These are phyloP conservation scores for Theobroma cacao DNA, from an alignment of 345 rosid genomes.

Conservation along the genomic window DNA sequence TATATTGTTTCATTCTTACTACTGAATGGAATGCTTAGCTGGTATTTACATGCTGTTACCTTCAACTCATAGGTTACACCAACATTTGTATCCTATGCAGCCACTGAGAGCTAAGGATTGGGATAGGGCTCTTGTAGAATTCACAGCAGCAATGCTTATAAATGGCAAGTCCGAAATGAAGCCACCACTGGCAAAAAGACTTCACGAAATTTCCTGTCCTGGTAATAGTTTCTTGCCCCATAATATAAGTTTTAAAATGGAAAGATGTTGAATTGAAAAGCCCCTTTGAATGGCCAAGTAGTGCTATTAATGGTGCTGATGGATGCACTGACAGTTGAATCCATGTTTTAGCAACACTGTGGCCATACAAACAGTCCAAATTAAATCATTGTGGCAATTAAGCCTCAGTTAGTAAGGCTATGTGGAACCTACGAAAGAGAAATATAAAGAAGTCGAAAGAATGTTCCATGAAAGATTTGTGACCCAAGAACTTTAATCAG, in stretches of 20 bases:
- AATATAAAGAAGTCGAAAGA: background rate
- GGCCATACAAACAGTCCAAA: background rate
- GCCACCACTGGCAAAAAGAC: conserved; percentile 41
- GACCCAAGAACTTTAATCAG: background rate
- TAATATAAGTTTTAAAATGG: background rate
- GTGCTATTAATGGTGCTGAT: background rate
- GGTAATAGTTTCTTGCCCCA: conserved; percentile 27
- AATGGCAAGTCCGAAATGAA: conserved; percentile 26
- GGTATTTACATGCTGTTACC: background rate
- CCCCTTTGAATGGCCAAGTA: background rate
- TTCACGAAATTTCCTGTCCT: conserved; percentile 58
- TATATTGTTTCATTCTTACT: background rate
- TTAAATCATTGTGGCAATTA: background rate
- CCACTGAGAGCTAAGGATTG: conserved; percentile 55
- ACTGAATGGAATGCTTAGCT: background rate
- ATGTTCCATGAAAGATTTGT: background rate
- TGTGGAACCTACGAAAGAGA: background rate
- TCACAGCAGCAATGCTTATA: conserved; percentile 50
- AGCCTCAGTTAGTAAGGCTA: background rate
- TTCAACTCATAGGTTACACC: background rate
- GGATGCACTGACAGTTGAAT: background rate
- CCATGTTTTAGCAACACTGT: background rate
- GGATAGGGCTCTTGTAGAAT: conserved; percentile 69
- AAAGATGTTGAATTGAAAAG: background rate
- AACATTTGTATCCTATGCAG: conserved; percentile 33